Evolutionary conservation across 164 flowering plant species (phyloP).

Genomic region (Malania oleifera): DNA sequence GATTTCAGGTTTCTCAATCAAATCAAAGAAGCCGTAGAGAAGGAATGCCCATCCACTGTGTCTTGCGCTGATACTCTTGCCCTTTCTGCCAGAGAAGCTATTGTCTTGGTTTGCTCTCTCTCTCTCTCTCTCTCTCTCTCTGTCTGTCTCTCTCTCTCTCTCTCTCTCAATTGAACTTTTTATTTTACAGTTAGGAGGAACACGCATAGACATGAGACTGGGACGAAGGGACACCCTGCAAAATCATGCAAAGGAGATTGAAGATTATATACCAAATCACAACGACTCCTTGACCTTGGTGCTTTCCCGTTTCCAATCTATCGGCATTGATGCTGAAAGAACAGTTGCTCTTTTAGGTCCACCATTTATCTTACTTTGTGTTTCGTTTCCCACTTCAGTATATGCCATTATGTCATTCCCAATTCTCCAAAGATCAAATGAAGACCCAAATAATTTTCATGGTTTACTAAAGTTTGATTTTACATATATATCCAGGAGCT

Average conservation of each 20-base stretch:
- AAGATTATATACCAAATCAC: constrained; percentile 60
- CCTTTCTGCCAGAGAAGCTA: constrained; percentile 82
- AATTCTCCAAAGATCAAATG: too few relatives aligned
- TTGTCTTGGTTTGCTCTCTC: constrained; percentile 39
- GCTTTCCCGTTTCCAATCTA: constrained; percentile 59
- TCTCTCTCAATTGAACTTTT: neutral
- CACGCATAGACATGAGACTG: constrained; percentile 58
- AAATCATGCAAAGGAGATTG: constrained; percentile 40
- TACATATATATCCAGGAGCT: constrained; percentile 53
- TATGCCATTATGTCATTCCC: too few relatives aligned
- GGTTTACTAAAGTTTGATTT: too few relatives aligned
- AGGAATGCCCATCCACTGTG: constrained; percentile 65
- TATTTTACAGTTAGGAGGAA: constrained; percentile 63
- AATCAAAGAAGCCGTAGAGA: constrained; percentile 71
- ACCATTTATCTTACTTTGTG: too few relatives aligned
- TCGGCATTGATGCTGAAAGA: constrained; percentile 69
- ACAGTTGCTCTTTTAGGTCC: constrained; percentile 74
- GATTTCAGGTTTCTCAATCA: constrained; percentile 64
- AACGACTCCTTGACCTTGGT: constrained; percentile 47
- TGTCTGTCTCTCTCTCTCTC: neutral
- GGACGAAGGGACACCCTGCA: constrained; percentile 65
- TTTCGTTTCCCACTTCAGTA: too few relatives aligned
- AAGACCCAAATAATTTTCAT: too few relatives aligned
- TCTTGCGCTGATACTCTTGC: constrained; percentile 91
- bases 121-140: constrained; percentile 1